phyloP scores from a whole-genome alignment of 441 rosid genomes.

The Euphorbia schlechtendalii region DNA sequence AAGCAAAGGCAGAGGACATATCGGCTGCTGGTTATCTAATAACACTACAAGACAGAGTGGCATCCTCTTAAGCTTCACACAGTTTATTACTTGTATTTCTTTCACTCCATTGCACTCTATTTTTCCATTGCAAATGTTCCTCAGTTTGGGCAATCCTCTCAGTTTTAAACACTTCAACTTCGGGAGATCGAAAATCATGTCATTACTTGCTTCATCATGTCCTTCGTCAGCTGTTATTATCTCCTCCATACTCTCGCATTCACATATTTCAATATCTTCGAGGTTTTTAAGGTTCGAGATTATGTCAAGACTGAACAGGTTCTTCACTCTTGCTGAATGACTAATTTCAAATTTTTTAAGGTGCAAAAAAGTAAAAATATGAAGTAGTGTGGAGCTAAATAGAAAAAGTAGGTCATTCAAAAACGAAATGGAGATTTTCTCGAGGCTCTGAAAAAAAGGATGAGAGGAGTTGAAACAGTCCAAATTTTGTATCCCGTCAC shows the following conservation, averaged over 20 bases:
- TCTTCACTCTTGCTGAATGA: neutral
- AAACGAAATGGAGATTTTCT: neutral
- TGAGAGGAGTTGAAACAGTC: neutral
- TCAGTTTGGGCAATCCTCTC: neutral
- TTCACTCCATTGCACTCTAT: neutral
- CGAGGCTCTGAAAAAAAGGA: neutral
- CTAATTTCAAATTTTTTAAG: neutral
- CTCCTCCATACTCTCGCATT: neutral
- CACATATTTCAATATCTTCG: neutral
- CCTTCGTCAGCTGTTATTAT: neutral
- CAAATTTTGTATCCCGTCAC: neutral
- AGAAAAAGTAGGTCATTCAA: neutral
- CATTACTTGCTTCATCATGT: neutral
- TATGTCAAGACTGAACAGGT: neutral
- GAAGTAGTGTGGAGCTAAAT: neutral
- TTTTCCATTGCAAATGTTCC: neutral
- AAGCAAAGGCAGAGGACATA: neutral
- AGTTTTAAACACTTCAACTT: neutral
- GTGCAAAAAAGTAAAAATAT: neutral
- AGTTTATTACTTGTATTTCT: neutral
- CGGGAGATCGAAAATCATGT: neutral
- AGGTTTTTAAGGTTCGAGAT: conserved; percentile 2
- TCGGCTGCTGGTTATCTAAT: neutral
- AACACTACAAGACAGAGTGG: neutral
- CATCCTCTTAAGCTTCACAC: neutral